Conservation (phyloP, 2,329 filamentous ascomycete genomes). For the Colletotrichum sp. region DNA sequence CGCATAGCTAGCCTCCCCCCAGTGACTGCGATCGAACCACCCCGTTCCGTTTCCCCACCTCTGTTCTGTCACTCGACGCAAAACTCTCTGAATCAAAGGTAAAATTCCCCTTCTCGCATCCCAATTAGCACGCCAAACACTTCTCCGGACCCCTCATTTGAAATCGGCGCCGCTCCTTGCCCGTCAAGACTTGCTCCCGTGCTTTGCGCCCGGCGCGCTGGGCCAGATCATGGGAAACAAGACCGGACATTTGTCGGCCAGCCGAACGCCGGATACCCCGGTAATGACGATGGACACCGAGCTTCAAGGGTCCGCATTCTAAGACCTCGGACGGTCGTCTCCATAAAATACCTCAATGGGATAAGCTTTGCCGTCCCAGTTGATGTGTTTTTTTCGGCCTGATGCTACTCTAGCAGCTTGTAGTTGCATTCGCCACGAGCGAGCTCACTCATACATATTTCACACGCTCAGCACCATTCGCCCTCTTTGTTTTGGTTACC, state of each 20-base stretch:
- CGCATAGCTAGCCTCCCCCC: not conserved
- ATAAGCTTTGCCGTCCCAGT: not conserved
- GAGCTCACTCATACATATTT: slow-evolving; percentile 16
- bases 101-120: not conserved
- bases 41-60: not conserved
- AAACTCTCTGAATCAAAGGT: slow-evolving; percentile 1
- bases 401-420: not conserved
- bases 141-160: too few relatives aligned
- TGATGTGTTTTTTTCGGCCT: not conserved
- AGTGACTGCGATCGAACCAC: not conserved
- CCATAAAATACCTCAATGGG: slow-evolving; percentile 19
- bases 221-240: not conserved
- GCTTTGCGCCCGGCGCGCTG: not conserved
- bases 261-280: slow-evolving; percentile 13
- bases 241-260: not conserved
- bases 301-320: not conserved
- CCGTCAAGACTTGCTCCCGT: not conserved
- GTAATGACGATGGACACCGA: slow-evolving; percentile 9
- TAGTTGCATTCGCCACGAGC: slow-evolving; percentile 7
- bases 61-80: not conserved
- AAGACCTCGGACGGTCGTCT: not conserved
- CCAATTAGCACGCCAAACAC: not conserved
- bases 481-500: not conserved
- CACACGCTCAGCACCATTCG: not conserved
- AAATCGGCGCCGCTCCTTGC: not conserved